phyloP scores from a whole-genome alignment of 345 rosid species.

The Populus simonii region DNA sequence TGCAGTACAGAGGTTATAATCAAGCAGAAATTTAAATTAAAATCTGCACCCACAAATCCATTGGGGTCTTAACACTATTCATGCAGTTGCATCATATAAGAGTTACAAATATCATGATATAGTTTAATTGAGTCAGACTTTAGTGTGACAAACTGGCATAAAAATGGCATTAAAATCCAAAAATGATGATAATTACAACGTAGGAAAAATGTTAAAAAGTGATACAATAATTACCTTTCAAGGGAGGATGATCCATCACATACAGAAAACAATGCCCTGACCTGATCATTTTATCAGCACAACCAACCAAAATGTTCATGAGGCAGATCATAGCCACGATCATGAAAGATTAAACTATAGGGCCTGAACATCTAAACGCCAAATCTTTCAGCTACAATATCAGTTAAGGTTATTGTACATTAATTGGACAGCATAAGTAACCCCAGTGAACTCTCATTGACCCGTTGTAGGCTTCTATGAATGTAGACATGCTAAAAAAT shows the following conservation, averaged over 20 bases:
- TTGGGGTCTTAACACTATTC: neutral
- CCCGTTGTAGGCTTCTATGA: constrained; percentile 38
- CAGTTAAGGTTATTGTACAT: constrained; percentile 59
- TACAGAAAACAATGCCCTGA: neutral
- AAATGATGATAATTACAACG: neutral
- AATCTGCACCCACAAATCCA: no score
- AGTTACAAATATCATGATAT: neutral
- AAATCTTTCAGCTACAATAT: constrained; percentile 37
- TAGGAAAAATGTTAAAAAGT: neutral
- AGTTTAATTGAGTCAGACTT: neutral
- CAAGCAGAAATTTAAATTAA: neutral
- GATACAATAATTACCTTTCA: constrained; percentile 13
- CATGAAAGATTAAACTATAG: constrained; percentile 22
- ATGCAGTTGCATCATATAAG: neutral
- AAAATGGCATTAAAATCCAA: neutral
- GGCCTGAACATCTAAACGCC: constrained; percentile 35
- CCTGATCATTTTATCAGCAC: constrained; percentile 4
- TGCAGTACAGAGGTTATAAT: neutral
- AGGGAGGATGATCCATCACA: constrained; percentile 24
- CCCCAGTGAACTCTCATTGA: constrained; percentile 37
- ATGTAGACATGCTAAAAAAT: constrained; percentile 58
- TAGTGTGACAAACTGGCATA: neutral
- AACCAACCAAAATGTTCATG: constrained; percentile 25
- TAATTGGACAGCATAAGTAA: constrained; percentile 39
- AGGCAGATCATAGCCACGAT: constrained; percentile 9